Base-by-base conservation (phyloP, 1,284 basidiomycete species). In the Ustilago crameri region DNA sequence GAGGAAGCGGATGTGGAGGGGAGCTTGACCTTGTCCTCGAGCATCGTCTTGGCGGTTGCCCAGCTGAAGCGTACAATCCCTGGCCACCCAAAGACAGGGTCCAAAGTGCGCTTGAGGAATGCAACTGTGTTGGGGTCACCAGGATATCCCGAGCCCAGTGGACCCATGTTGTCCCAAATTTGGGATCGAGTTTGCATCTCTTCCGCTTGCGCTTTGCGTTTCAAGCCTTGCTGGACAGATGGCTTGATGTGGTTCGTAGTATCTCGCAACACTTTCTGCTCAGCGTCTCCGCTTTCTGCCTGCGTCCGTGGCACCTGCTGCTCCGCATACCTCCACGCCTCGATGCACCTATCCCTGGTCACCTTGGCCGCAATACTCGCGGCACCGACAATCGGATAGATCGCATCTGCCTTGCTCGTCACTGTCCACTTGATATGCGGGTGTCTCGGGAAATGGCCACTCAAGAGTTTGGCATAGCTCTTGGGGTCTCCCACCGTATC, bases 301-400 rank as follows among this genome's bases (percentile, higher is more conserved):
- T 9, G 9, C 5, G 17, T 0, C 10, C 3, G 14, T 51, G 22
- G 3, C 27, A 48, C 32, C 23, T 37, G 50, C 48, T 27, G 58
- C 52, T 87, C 87, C 0, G 84, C 80, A 75, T 87, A 87, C 9
- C 78, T 73, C 95, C 95, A 98, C 10, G 87, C 87, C 53, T 95
- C 91, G 20, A 98, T 87, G 84, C 93, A 94, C 5, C 90, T 88
- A 80, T 98, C 95, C 68, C 95, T 87, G 0, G 95, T 98, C 34
- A 95, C 94, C 84, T 98, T 98, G 5, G 95, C 95, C 5, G 94
- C 92, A 30, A 98, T 93, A 82, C 92, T 94, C 2, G 95, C 96
- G 7, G 95, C 95, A 20, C 93, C 92, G 56, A 98, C 96, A 67
- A 98, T 94, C 77, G 95, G 96, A 87, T 90, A 98, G 73, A 93